Percentiles rank a stretch among this genome's conserved stretches.
These are phyloP conservation scores for Heterobasidion irregulare DNA, from an alignment of 1,284 basidiomycete species.

Conservation along the genomic window DNA sequence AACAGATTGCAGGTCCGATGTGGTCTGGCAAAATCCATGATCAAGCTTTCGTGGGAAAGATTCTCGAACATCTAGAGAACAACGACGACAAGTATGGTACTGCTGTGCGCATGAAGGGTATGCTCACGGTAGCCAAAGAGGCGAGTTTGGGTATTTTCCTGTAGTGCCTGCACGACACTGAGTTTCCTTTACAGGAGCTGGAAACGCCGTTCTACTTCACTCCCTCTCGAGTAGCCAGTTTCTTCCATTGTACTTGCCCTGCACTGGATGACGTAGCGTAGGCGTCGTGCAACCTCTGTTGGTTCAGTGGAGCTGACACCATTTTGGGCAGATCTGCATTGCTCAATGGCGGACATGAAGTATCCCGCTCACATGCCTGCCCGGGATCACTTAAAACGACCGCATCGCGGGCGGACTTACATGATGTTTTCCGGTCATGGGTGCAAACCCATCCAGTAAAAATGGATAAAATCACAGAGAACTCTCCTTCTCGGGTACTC, in stretches of 20 bases:
- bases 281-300: conserved; percentile 21
- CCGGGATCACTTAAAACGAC: conserved; percentile 90
- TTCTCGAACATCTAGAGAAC: conserved; percentile 69
- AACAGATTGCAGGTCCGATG: conserved; percentile 87
- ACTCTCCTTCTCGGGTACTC: conserved; percentile 59
- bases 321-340: conserved; percentile 63
- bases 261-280: conserved; percentile 70
- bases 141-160: conserved; percentile 33
- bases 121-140: conserved; percentile 86
- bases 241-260: conserved; percentile 80
- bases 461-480: conserved; percentile 69
- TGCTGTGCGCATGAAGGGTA: conserved; percentile 82
- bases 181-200: conserved; percentile 53
- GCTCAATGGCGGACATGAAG: conserved; percentile 75
- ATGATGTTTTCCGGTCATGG: conserved; percentile 83
- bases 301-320: not conserved
- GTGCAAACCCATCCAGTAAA: conserved; percentile 79
- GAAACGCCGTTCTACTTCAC: conserved; percentile 88
- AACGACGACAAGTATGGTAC: conserved; percentile 71
- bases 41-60: conserved; percentile 60
- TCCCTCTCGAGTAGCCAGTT: conserved; percentile 71
- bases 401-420: conserved; percentile 65
- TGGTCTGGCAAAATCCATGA: conserved; percentile 92
- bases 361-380: conserved; percentile 87
- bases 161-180: not conserved